Base-by-base conservation (phyloP, 805 yeast genomes). In the Phaffomyces opuntiae region DNA sequence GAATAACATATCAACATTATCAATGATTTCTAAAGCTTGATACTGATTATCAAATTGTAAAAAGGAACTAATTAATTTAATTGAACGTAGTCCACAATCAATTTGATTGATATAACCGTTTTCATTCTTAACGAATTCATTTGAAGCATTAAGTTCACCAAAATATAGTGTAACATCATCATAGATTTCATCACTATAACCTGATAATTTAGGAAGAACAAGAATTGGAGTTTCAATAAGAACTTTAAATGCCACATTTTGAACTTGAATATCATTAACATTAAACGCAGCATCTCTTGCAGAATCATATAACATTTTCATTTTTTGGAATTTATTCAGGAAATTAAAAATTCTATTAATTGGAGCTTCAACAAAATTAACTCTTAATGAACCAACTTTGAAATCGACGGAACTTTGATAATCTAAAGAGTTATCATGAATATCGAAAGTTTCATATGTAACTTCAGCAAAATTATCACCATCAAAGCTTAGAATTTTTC, bases 201-300 rank as follows among this genome's bases (percentile, higher is more conserved):
- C 74, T 4, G 73, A 67, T 0, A 76, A 50, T 44, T 73, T 73
- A 0, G 98, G 96, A 56, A 89, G 88, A 2, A 83, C 78, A 34
- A 93, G 69, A 9, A 83, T 83, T 0, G 99, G 99, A 1, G 97
- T 87, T 43, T 78, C 74, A 14, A 93, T 71, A 16, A 77, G 63
- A 32, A 95, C 64, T 54, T 90, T 85, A 59, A 90, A 75, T 51
- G 81, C 80, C 65, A 89, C 80, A 46, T 67, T 70, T 43, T 78
- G 77, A 48, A 76, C 71, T 38, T 75, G 75, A 38, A 81, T 70
- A 38, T 70, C 78, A 0, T 93, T 93, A 61, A 87, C 95, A 53
- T 83, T 78, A 53, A 88, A 76, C 0, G 98, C 96, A 11, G 89
- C 87, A 56, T 83, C 87, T 47, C 98, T 75, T 0, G 98, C 95